Percentiles rank a stretch among this genome's conserved stretches.
Evolutionary conservation across 495 filamentous ascomycete species (phyloP).

Genomic region (Podospora pseudocomata): DNA sequence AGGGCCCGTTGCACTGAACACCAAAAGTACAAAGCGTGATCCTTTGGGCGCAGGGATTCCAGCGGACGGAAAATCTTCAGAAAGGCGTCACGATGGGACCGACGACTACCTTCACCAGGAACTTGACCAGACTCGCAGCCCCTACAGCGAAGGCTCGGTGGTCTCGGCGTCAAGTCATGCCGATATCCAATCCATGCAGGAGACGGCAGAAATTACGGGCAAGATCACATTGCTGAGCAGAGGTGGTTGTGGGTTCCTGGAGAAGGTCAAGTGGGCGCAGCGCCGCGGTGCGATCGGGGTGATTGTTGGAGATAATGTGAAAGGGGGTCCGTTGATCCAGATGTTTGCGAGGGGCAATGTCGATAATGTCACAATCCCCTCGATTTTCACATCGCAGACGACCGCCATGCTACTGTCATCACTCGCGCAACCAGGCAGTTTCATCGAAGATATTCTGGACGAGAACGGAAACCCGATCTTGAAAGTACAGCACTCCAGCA

Average conservation of each 20-base stretch:
- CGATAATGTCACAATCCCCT: constrained; percentile 88
- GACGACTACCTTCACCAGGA: constrained; percentile 85
- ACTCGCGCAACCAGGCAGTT: constrained; percentile 68
- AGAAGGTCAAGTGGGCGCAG: constrained; percentile 97
- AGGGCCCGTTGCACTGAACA: constrained; percentile 4
- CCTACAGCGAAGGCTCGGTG: constrained; percentile 27
- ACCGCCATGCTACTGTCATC: constrained; percentile 92
- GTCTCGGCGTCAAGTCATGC: constrained; percentile 61
- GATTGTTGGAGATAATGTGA: constrained; percentile 90
- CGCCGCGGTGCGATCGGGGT: constrained; percentile 81
- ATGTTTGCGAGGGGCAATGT: constrained; percentile 97
- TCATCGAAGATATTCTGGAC: constrained; percentile 52
- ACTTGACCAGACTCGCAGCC: constrained; percentile 40
- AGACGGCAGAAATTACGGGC: constrained; percentile 88
- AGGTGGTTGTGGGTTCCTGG: constrained; percentile 92
- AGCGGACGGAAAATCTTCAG: constrained; percentile 24
- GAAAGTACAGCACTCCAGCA: constrained; percentile 48
- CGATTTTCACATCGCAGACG: constrained; percentile 90
- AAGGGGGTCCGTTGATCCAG: constrained; percentile 80
- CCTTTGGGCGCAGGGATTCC: constrained; percentile 22
- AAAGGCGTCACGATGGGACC: constrained; percentile 66
- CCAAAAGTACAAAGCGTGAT: constrained; percentile 21
- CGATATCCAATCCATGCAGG: constrained; percentile 92
- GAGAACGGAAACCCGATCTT: constrained; percentile 47
- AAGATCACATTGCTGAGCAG: constrained; percentile 87